Percentiles rank a stretch among this genome's conserved stretches.
phyloP scores from a whole-genome alignment of 257 asterid species.

The Pogostemon cablin region DNA sequence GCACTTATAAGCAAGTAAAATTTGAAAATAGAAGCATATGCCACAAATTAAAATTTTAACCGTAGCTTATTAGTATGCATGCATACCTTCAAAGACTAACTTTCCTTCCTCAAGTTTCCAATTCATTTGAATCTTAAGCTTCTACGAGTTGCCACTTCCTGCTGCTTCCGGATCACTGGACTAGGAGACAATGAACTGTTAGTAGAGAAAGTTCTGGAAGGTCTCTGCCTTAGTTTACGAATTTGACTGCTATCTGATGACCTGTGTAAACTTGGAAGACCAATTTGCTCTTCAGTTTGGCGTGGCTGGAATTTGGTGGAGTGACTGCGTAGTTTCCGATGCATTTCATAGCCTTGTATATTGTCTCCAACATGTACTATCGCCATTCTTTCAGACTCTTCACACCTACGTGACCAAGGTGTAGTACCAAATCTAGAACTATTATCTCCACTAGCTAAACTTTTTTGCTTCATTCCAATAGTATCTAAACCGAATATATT shows the following conservation, averaged over 20 bases:
- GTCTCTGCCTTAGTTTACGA: slow-evolving; percentile 24
- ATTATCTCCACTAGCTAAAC: not conserved
- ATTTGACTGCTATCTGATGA: not conserved
- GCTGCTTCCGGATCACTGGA: too few relatives aligned
- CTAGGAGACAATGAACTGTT: too few relatives aligned
- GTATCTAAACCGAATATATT: too few relatives aligned
- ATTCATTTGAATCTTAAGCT: slow-evolving; percentile 22
- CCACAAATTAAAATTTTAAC: not conserved
- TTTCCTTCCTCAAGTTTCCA: slow-evolving; percentile 14
- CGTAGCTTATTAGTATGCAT: slow-evolving; percentile 1
- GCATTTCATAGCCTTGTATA: too few relatives aligned
- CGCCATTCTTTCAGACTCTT: too few relatives aligned
- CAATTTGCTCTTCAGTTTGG: too few relatives aligned
- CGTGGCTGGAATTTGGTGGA: too few relatives aligned
- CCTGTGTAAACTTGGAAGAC: too few relatives aligned
- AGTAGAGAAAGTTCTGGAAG: not conserved
- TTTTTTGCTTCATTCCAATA: slow-evolving; percentile 15
- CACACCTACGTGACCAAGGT: too few relatives aligned
- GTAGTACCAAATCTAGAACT: too few relatives aligned
- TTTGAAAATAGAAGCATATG: not conserved
- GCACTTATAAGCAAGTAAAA: not conserved
- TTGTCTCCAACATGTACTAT: too few relatives aligned
- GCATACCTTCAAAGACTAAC: slow-evolving; percentile 10
- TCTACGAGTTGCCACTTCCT: slow-evolving; percentile 8
- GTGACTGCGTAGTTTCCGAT: too few relatives aligned